Evolutionary conservation across 2,329 filamentous ascomycete genomes (phyloP).

Genomic region (Cladophialophora bantiana): DNA sequence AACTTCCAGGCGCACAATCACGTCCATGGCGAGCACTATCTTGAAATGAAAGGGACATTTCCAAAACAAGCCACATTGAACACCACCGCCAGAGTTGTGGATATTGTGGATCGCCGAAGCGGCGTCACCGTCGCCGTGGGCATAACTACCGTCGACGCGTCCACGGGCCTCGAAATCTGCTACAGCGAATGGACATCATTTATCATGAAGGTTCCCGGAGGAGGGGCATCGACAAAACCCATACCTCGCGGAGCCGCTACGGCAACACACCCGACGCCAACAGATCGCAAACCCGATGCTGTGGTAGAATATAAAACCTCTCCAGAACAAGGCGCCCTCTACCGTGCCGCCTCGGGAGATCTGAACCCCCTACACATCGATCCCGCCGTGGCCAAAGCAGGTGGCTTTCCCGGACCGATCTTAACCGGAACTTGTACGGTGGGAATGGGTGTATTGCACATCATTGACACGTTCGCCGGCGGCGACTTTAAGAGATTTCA

Average conservation of each 20-base stretch:
- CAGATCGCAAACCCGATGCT: constrained; percentile 21
- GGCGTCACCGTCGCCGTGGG: constrained; percentile 28
- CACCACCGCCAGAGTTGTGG: constrained; percentile 24
- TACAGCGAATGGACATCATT: constrained; percentile 33
- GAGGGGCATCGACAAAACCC: constrained; percentile 18
- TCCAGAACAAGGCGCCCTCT: constrained; percentile 25
- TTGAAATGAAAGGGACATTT: constrained; percentile 24
- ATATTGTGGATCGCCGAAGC: constrained; percentile 28
- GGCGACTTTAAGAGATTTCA: constrained; percentile 23
- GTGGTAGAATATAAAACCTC: constrained; percentile 20
- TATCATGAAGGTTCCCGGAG: constrained; percentile 27
- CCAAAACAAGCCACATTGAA: constrained; percentile 16
- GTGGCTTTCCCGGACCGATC: constrained; percentile 28
- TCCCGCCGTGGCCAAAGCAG: constrained; percentile 23
- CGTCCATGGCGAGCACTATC: constrained; percentile 32
- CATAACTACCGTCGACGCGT: constrained; percentile 26
- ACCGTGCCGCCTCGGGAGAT: constrained; percentile 32
- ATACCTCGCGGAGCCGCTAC: not conserved
- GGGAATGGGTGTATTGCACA: constrained; percentile 29
- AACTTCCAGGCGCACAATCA: constrained; percentile 28
- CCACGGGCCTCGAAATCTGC: constrained; percentile 24
- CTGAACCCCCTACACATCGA: constrained; percentile 33
- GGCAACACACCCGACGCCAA: constrained; percentile 13
- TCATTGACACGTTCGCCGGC: constrained; percentile 28
- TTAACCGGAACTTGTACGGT: constrained; percentile 32